Conservation (phyloP, 129 eudicot species). For the Helianthus annuus region DNA sequence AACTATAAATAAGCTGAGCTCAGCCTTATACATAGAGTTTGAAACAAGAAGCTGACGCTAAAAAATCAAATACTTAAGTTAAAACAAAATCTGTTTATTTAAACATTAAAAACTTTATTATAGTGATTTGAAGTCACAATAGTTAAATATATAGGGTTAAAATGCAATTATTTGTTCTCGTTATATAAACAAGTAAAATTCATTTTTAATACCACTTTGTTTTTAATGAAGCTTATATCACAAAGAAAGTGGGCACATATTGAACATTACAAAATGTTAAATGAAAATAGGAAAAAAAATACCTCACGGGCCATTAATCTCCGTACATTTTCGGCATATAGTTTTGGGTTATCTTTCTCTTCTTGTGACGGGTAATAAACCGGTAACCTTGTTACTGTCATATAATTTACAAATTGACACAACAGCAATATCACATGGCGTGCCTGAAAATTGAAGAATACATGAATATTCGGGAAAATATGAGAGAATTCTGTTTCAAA, state of each 20-base stretch:
- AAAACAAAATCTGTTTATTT: background rate
- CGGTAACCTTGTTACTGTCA: constrained; percentile 75
- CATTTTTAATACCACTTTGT: too few species aligned
- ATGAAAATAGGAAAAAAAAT: background rate
- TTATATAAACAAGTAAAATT: too few species aligned
- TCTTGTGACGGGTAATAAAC: constrained; percentile 88
- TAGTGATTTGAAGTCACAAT: background rate
- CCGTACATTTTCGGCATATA: constrained; percentile 82
- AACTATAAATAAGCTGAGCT: too few species aligned
- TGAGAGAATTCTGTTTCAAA: background rate
- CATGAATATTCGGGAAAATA: background rate
- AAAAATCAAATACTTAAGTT: background rate
- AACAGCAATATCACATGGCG: constrained; percentile 81
- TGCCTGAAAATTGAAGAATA: constrained; percentile 39
- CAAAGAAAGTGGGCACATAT: too few species aligned
- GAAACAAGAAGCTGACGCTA: background rate
- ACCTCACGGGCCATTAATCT: constrained; percentile 92
- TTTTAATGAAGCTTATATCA: too few species aligned
- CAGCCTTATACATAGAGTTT: too few species aligned
- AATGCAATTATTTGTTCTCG: background rate
- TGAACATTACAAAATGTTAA: too few species aligned
- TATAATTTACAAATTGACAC: constrained; percentile 83
- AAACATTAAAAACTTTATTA: background rate
- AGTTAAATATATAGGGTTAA: background rate
- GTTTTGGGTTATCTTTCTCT: constrained; percentile 85